Evolutionary conservation across 176 grass and related monocot species (phyloP).

Genomic region (Melocanna baccifera): DNA sequence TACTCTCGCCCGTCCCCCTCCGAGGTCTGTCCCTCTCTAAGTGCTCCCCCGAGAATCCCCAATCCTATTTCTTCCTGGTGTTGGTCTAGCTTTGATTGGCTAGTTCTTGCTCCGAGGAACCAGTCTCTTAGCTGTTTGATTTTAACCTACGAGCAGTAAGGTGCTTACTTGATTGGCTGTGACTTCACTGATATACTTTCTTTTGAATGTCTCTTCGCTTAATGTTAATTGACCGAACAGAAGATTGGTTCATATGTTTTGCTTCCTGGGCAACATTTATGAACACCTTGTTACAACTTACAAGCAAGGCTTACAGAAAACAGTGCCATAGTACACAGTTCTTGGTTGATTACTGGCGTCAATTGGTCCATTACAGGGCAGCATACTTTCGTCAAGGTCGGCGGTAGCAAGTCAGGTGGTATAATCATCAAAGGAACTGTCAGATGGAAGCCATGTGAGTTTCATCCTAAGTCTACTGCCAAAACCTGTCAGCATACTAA

Average conservation of each 20-base stretch:
- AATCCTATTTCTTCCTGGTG: neutral
- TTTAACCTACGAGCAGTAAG: neutral
- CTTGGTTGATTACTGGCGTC: neutral
- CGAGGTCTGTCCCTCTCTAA: conserved; percentile 33
- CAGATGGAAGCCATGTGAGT: too few relatives aligned
- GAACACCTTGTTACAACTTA: neutral
- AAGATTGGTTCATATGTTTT: neutral
- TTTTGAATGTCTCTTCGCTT: neutral
- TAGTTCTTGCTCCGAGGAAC: neutral
- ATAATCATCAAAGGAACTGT: too few relatives aligned
- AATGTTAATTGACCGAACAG: neutral
- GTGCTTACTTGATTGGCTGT: neutral
- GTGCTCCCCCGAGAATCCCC: conserved; percentile 1
- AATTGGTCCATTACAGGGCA: neutral
- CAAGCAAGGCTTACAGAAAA: neutral
- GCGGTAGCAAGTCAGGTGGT: neutral
- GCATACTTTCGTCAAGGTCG: neutral
- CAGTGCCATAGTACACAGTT: neutral
- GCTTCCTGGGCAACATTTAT: neutral
- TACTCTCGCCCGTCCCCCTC: conserved; percentile 50
- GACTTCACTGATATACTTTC: neutral
- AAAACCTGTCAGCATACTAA: neutral
- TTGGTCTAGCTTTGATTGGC: neutral
- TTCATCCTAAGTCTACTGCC: neutral
- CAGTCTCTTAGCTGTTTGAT: neutral